Base-by-base conservation (phyloP, 352 stramenopile species). In the Aphanomyces astaci region DNA sequence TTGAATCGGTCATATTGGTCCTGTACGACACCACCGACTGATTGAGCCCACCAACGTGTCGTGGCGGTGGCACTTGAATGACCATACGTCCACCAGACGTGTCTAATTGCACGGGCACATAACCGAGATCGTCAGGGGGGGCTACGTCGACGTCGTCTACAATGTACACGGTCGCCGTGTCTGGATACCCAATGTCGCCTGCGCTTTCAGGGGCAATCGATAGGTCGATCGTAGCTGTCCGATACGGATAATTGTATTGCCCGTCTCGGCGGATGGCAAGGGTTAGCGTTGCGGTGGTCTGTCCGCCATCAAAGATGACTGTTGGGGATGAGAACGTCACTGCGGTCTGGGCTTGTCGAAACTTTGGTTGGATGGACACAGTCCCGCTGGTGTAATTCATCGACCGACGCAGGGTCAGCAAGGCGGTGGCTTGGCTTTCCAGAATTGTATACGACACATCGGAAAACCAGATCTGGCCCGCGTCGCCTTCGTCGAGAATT, bases 111-210 rank as follows among this genome's bases (percentile, higher is more conserved):
- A 52, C 4, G 13, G 59, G 59, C 4, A 43, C 28, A 13, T 32
- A 2, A 11, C 27, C 39, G 24, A 36, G 4, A 36, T 66, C 59
- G 17, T 52, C 28, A 4, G 59, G 28, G 27, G 22, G 15, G 24
- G 59, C 48, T 1, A 66, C 39, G 30, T 66, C 59, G 9, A 39
- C 59, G n/a, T 66, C 19, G 46, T 66, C 59, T 4, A 66, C 13
- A 22, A 66, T 17, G 22, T n/a, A 36, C 27, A 66, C 4, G 5
- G 30, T 24, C 11, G 59, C n/a, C 40, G 28, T 27, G 15, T 10
- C 4, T 2, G 13, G 25, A 54, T 13, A n/a, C 7, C 36, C 59
- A 4, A 66, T 9, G 2, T 3, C 15, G 5, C 59, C 59, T 4
- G 28, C 11, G 30, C 59, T 66, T 5, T 39, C 39, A 1, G 40